phyloP scores from a whole-genome alignment of 805 yeast genomes.

The Kodamaea laetipori region DNA sequence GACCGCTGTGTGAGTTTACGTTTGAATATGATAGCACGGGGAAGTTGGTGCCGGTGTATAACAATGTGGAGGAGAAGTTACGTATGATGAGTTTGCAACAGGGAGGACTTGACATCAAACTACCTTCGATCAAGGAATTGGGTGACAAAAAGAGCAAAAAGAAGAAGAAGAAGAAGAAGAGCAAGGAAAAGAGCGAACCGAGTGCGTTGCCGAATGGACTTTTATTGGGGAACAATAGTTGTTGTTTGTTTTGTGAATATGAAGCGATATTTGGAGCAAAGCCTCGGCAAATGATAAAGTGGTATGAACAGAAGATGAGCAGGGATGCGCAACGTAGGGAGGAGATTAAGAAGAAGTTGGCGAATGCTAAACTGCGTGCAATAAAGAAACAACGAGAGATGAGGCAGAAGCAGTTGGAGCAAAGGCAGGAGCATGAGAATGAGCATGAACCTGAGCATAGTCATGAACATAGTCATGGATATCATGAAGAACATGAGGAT shows the following conservation, averaged over 20 bases:
- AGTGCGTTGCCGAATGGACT: constrained; percentile 4
- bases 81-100: constrained; percentile 33
- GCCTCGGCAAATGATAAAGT: constrained; percentile 52
- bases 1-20: constrained; percentile 47
- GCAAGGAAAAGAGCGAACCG: constrained; percentile 7
- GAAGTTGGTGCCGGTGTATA: constrained; percentile 42
- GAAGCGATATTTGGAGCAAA: constrained; percentile 52
- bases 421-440: constrained; percentile 1
- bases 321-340: constrained; percentile 31
- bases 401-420: constrained; percentile 12
- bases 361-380: constrained; percentile 40
- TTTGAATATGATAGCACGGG: constrained; percentile 47
- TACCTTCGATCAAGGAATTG: constrained; percentile 19
- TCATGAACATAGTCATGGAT: constrained; percentile 3
- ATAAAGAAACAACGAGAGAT: constrained; percentile 22
- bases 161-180: constrained; percentile 28
- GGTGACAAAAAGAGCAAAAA: constrained; percentile 17
- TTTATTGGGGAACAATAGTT: constrained; percentile 13
- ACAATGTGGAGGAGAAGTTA: constrained; percentile 40
- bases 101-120: constrained; percentile 7
- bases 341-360: constrained; percentile 39
- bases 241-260: constrained; percentile 56
- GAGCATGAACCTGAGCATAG: constrained; percentile 6
- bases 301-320: constrained; percentile 43
- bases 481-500: constrained; percentile 2